Percentiles rank a stretch among this genome's conserved stretches.
Evolutionary conservation across 169 alveolate genomes (phyloP).

Genomic region (Plasmodium fragile): DNA sequence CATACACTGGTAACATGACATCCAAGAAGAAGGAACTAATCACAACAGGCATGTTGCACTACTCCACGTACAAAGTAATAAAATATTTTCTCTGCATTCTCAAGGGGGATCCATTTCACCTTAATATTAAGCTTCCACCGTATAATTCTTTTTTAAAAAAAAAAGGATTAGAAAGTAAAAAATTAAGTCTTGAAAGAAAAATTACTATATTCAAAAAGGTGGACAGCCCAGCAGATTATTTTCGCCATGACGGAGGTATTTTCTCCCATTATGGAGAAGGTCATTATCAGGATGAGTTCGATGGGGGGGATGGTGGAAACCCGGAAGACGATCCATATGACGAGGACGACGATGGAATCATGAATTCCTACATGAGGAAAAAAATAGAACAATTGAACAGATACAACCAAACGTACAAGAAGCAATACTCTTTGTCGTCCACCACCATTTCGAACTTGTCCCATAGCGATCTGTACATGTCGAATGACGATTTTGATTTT

Average conservation of each 20-base stretch:
- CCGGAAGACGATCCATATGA: neutral
- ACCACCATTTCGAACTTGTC: slow-evolving; percentile 49
- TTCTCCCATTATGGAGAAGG: neutral
- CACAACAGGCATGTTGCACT: slow-evolving; percentile 20
- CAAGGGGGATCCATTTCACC: slow-evolving; percentile 62
- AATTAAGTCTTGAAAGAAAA: neutral
- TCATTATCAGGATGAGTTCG: neutral
- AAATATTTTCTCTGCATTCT: slow-evolving; percentile 50
- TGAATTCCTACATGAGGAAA: neutral
- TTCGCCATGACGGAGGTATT: neutral
- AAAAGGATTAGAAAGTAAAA: neutral
- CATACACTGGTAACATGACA: slow-evolving; percentile 11
- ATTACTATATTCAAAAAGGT: neutral
- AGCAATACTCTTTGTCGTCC: slow-evolving; percentile 9
- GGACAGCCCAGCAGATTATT: neutral
- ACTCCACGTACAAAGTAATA: slow-evolving; percentile 68
- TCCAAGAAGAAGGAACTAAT: slow-evolving; percentile 24
- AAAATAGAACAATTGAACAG: neutral
- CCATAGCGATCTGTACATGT: slow-evolving; percentile 35
- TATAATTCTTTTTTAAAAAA: slow-evolving; percentile 29
- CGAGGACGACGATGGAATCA: neutral
- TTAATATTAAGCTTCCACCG: slow-evolving; percentile 49
- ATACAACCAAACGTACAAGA: neutral
- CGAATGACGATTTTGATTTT: slow-evolving; percentile 25
- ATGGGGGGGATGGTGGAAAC: neutral